Evolutionary conservation across 169 alveolate species (phyloP).

Genomic region (Eimeria tenella): DNA sequence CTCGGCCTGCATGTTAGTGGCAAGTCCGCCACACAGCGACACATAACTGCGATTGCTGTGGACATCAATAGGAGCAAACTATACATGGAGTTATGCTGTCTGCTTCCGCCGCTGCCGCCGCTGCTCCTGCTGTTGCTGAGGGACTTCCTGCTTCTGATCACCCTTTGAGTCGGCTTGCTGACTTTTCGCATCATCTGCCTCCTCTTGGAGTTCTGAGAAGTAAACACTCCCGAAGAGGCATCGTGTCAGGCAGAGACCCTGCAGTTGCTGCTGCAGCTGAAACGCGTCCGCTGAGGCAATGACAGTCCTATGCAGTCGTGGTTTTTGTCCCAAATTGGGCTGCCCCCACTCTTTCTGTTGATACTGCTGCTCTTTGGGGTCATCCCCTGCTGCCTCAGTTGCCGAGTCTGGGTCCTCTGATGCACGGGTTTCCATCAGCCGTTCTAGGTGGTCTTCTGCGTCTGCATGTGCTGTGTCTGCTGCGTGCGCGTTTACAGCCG

Average conservation of each 20-base stretch:
- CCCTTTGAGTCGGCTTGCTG: background rate
- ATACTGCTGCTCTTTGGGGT: background rate
- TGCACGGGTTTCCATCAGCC: background rate
- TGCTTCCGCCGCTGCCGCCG: slow-evolving; percentile 28
- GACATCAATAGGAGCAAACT: too few relatives aligned
- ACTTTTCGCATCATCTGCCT: background rate
- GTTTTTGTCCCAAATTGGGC: background rate
- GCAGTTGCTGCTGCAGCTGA: slow-evolving; percentile 69
- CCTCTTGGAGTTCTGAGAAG: slow-evolving; percentile 15
- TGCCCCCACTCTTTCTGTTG: background rate
- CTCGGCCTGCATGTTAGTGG: too few relatives aligned
- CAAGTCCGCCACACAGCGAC: too few relatives aligned
- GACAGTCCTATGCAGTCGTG: background rate
- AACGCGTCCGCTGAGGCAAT: slow-evolving; percentile 1
- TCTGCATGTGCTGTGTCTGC: background rate
- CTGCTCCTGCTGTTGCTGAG: slow-evolving; percentile 25
- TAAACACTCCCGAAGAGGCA: slow-evolving; percentile 63
- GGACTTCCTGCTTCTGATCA: background rate
- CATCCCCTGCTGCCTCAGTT: background rate
- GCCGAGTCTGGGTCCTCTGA: too few relatives aligned
- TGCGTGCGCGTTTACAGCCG: background rate
- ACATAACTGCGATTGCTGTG: too few relatives aligned
- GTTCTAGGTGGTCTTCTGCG: background rate
- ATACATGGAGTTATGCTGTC: background rate
- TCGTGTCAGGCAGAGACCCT: slow-evolving; percentile 51